Evolutionary conservation across 1,284 basidiomycete species (phyloP), one percentile per base, ranked within the genome.

Genomic region (Pseudozyma flocculosa): DNA sequence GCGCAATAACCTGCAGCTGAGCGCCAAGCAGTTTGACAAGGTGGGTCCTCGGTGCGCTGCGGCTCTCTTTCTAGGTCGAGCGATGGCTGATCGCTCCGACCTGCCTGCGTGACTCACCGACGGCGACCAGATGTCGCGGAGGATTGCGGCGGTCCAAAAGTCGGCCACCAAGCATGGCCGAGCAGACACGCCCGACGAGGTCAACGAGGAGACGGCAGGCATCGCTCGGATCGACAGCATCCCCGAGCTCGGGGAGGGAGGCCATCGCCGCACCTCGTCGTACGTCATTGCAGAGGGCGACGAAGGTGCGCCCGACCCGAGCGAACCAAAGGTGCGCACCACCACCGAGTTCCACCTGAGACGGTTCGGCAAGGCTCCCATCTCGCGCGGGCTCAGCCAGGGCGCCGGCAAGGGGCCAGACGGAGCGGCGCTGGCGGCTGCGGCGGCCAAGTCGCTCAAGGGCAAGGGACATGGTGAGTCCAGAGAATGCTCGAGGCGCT

Each of bases 1-100:
- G 41, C 59, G 51, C 48, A 66, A 61, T 13, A 58, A 66, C 41
- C 54, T 66, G 39, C 67, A 65, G 34, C 61, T 72, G 21, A 71
- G 69, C 39, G 67, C 66, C 17, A 71, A 69, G 50, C 62, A 68
- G 24, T 71, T 69, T 37, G 69, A 71, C 24, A 70, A 70, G 54
- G 59, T 61, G 19, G 34, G 55, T 41, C 11, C n/a, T 30, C 19
- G 18, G 14, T 21, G 15, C 13, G 30, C 24, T 7, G 23, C 11
- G 11, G 11, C 30, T 19, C 32, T n/a, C 17, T n/a, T 30, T 34
- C 19, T 14, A 42, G 40, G 22, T 7, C 8, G 9, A 10, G 8
- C 18, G 14, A 5, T 5, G 8, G 18, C 9, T 19, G 8, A 19
- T 17, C 11, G n/a, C n/a, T n/a, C n/a, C n/a, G n/a, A n/a, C n/a